phyloP scores from a whole-genome alignment of 495 filamentous ascomycete genomes.

The Annulohypoxylon moriforme region DNA sequence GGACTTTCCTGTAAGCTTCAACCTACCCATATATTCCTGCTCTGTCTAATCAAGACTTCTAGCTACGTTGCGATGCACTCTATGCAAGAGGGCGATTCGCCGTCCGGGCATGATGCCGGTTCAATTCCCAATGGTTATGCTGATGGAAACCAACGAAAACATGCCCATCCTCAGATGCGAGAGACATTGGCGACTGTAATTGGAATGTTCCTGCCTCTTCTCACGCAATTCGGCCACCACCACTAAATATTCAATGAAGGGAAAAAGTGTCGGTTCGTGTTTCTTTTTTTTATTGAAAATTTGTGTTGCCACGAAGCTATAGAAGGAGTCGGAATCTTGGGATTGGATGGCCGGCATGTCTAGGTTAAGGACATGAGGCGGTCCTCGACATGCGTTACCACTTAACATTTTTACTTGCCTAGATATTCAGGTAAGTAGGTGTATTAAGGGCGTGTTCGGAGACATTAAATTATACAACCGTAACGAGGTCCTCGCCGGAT shows the following conservation, averaged over 20 bases:
- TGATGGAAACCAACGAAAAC: slow-evolving; percentile 67
- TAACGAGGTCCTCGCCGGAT: slow-evolving; percentile 15
- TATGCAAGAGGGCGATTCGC: slow-evolving; percentile 82
- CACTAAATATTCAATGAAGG: slow-evolving; percentile 65
- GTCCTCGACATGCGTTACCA: not conserved
- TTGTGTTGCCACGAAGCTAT: slow-evolving; percentile 29
- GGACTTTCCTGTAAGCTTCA: slow-evolving; percentile 87
- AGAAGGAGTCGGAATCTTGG: slow-evolving; percentile 35
- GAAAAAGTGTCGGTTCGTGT: slow-evolving; percentile 4
- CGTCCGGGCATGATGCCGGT: slow-evolving; percentile 62
- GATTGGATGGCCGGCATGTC: slow-evolving; percentile 21
- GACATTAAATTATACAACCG: slow-evolving; percentile 14
- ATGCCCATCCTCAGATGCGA: slow-evolving; percentile 64
- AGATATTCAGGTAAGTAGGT: not conserved
- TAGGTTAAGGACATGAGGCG: slow-evolving; percentile 10
- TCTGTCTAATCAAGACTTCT: slow-evolving; percentile 34
- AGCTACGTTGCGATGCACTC: slow-evolving; percentile 99
- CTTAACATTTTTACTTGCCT: slow-evolving; percentile 2
- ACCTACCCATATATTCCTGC: not conserved
- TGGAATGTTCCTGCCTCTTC: slow-evolving; percentile 90
- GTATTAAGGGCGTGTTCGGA: slow-evolving; percentile 16
- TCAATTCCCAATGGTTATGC: slow-evolving; percentile 71
- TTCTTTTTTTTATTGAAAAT: slow-evolving; percentile 26
- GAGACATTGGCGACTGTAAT: slow-evolving; percentile 80
- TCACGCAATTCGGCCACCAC: slow-evolving; percentile 91